Conservation (phyloP, 2,329 filamentous ascomycete genomes). For the Colletotrichum cereale region DNA sequence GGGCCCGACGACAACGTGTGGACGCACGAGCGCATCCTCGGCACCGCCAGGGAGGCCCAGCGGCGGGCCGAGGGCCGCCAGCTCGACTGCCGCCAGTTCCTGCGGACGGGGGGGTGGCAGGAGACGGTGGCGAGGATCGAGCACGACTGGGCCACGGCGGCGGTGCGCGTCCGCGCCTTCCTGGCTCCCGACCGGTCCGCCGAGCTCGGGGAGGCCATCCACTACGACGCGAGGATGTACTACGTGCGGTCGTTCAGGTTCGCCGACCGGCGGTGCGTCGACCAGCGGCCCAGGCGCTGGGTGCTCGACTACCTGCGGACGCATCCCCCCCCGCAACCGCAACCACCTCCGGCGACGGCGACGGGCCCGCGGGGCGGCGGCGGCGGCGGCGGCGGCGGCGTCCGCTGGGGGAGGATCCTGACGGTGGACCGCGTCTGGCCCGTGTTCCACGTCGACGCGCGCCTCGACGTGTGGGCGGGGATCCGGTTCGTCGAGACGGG, state of each 20-base stretch:
- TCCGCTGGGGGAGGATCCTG: background rate
- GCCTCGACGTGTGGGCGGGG: background rate
- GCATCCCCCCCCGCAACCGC: background rate
- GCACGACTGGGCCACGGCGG: background rate
- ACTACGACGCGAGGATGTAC: conserved; percentile 7
- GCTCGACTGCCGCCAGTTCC: background rate
- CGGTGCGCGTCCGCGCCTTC: background rate
- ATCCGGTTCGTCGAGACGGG: background rate
- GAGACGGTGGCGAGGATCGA: background rate
- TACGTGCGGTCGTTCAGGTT: background rate
- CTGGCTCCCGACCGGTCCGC: background rate
- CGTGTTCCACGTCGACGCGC: background rate
- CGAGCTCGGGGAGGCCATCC: background rate
- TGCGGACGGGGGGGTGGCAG: background rate
- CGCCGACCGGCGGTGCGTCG: background rate
- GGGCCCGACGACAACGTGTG: background rate
- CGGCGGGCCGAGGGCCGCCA: background rate
- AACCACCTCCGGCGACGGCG: no score
- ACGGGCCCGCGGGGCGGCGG: background rate
- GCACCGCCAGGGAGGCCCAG: background rate
- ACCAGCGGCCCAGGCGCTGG: conserved; percentile 5
- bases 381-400: no score
- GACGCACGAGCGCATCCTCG: background rate
- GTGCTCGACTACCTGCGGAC: background rate
- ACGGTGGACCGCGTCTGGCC: background rate